Evolutionary conservation across 2,329 filamentous ascomycete genomes (phyloP).

Genomic region (Thyridium curvatum): DNA sequence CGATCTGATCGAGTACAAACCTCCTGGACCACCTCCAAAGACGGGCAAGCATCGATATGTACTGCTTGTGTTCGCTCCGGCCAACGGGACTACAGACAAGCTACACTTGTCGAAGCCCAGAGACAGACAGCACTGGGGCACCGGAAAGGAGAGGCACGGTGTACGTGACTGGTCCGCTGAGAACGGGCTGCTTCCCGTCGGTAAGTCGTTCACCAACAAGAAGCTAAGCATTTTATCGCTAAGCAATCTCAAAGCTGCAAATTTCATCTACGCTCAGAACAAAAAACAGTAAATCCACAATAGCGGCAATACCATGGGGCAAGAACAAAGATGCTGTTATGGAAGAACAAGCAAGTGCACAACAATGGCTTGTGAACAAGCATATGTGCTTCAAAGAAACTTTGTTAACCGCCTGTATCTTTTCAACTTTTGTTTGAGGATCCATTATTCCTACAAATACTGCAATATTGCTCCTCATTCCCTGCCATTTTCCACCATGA

Average conservation of each 20-base stretch:
- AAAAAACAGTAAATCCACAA: conserved; percentile 22
- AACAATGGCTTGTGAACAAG: no score
- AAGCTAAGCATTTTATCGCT: neutral
- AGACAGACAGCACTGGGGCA: conserved; percentile 32
- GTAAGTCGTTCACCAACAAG: no score
- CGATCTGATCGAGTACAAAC: conserved; percentile 32
- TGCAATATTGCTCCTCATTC: no score
- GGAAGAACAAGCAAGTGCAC: no score
- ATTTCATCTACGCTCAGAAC: conserved; percentile 34
- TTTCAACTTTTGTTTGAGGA: no score
- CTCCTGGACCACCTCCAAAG: conserved; percentile 31
- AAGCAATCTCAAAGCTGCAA: conserved; percentile 21
- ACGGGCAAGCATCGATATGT: conserved; percentile 38
- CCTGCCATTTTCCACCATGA: no score
- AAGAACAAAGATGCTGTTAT: no score
- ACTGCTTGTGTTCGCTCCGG: conserved; percentile 29
- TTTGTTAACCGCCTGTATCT: no score
- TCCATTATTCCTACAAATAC: no score
- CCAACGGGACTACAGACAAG: conserved; percentile 28
- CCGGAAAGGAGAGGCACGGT: conserved; percentile 25
- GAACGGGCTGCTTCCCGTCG: conserved; percentile 32
- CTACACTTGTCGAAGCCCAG: conserved; percentile 25
- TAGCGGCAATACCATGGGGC: neutral
- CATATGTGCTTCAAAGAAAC: no score
- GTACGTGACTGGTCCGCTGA: conserved; percentile 32